phyloP scores from a whole-genome alignment of 495 filamentous ascomycete genomes.

The Aspergillus saccharolyticus region DNA sequence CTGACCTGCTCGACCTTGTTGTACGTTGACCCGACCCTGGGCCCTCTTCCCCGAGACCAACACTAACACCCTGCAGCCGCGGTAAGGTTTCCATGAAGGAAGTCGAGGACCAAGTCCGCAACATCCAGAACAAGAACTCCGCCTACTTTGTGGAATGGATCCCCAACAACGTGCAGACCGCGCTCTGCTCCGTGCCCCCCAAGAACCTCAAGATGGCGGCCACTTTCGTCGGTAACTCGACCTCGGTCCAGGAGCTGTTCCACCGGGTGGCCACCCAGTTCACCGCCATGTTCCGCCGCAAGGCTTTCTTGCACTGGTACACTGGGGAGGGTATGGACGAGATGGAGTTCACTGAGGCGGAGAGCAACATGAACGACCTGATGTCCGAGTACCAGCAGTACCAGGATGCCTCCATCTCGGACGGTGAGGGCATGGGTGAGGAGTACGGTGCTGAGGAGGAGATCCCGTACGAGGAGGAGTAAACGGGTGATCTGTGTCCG shows the following conservation, averaged over 20 bases:
- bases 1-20: conserved; percentile 99
- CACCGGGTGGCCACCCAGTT: conserved; percentile 99
- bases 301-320: conserved; percentile 99
- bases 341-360: conserved; percentile 99
- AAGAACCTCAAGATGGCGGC: conserved; percentile 98
- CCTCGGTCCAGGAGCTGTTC: conserved; percentile 99
- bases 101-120: conserved; percentile 99
- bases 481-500: too few species aligned
- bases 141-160: conserved; percentile 99
- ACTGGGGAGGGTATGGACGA: conserved; percentile 99
- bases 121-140: conserved; percentile 99
- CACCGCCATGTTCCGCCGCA: conserved; percentile 99
- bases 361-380: conserved; percentile 99
- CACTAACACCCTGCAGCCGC: conserved; percentile 53
- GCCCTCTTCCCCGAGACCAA: neutral
- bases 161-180: conserved; percentile 99
- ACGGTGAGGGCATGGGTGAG: conserved; percentile 50
- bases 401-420: conserved; percentile 89
- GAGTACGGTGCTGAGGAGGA: neutral
- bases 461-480: neutral
- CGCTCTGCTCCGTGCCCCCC: conserved; percentile 97
- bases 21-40: conserved; percentile 23
- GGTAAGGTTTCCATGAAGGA: conserved; percentile 99
- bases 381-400: conserved; percentile 99
- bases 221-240: conserved; percentile 99